Base-by-base conservation (phyloP, 164 flowering plant genomes). In the Vitis riparia region DNA sequence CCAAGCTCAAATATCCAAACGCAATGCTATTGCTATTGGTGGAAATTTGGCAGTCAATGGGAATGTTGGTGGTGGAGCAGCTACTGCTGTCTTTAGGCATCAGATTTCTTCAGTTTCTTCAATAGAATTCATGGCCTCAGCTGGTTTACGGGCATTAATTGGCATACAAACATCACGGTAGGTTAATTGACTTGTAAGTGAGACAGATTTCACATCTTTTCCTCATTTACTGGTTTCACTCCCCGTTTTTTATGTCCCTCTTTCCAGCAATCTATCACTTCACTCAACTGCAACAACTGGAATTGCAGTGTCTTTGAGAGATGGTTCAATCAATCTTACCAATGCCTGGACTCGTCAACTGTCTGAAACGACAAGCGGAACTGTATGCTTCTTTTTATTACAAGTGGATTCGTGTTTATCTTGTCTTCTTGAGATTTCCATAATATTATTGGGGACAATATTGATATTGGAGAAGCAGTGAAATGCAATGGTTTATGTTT, bases 331-430 rank as follows among this genome's bases (percentile, higher is more conserved):
- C 67, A 93, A 91, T 81, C 93, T 95, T 53, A 81, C 97, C 68
- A 95, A 95, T 81, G 51, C 81, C 15, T 95, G 99, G 99, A 91
- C 90, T 53, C 94, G 98, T n/a, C 91, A 91, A 72, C 88, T 95
- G 23, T 89, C 99, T 60, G 92, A 91, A 52, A 81, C 93, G 65
- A 63, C 97, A 32, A 82, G 62, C 76, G 99, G 92, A 82, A 87
- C 86, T 84, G 99, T 93, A 86, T 56, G 84, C 65, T 68, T 60
- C 48, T 55, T 67, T 37, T 48, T 56, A 9, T 52, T 51, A 37
- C 37, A 23, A 50, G 9, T 59, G 30, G 48, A 19, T 55, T 67
- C 51, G 27, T 47, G 63, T 67, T 16, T 30, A 14, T 30, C 48
- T 32, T 49, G 9, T 67, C 30, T 5, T 53, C 5, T 27, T 32